Base-by-base conservation (phyloP, 441 rosid species). In the Sinapis alba region DNA sequence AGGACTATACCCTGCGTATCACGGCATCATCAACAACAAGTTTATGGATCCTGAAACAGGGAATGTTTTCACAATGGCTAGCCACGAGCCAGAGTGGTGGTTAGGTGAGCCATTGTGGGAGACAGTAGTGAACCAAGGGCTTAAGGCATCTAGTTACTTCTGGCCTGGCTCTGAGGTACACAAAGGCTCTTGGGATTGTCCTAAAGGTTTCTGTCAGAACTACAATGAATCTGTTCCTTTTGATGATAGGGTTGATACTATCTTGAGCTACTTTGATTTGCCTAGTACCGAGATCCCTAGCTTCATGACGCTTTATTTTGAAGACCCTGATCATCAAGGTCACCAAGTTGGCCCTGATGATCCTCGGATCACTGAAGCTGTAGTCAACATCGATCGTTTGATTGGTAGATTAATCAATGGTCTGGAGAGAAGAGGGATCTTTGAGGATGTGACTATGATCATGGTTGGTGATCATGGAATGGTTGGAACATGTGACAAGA, bases 121-220 rank as follows among this genome's bases (percentile, higher is more conserved):
- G 76, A 95, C 99, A 1, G 92, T 90, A 73, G 90, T 50, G 6
- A 95, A 84, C 65, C 95, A 91, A 36, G 98, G 98, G 2, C 81
- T 86, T 19, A 90, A 77, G 67, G 97, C 96, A 9, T 88, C 98
- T 50, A 84, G 96, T 28, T 95, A 83, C 81, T 95, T 95, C 62
- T 93, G 99, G 99, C 99, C 99, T 58, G 99, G 99, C 28, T 86
- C 98, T 78, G 99, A 95, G 84, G 98, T 90, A 50, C 89, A 87
- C 45, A 91, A 91, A 56, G 97, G 97, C 28, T 84, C 88, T 45
- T 95, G 99, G 99, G 47, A 80, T 69, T 95, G 99, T 56, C 99
- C 98, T 62, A 43, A 76, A 34, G 77, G 64, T 10, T 83, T 71
- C 2, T 95, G 99, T 60, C 82, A 73, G 84, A 7, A 16, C 54